Evolutionary conservation across 495 filamentous ascomycete species (phyloP), one percentile per base, ranked within the genome.

Genomic region (Hyaloscypha variabilis): DNA sequence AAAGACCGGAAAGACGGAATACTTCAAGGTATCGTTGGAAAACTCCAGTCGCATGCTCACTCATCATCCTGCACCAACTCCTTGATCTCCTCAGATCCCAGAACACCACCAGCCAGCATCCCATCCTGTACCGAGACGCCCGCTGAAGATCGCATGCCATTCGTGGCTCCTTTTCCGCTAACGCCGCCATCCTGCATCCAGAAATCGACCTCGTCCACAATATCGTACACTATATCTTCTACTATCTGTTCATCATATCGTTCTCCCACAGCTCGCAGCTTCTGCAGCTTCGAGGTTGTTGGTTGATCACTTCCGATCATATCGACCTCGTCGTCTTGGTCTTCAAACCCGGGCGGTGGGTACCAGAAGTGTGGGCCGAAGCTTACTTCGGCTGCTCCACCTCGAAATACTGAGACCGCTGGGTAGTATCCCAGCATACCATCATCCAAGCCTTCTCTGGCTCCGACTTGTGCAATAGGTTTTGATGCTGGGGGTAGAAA

Each of bases 381-480:
- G 71, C 97, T 97, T 60, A 93, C 86, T 77, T 97, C 90, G 30
- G 90, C 94, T 2, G 94, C 91, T 29, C 94, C 96, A 46, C 94
- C 94, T 25, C 90, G 87, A 73, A 97, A 98, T 36, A 94, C 92
- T 66, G 91, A 93, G 21, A 98, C 87, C 24, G 94, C 93, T 0
- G 96, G 96, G 73, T 94, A 97, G 73, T 99, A 99, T 0, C 96
- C 96, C 3, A 97, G 81, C 81, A 91, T 90, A 26, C 94, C 94
- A 71, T 99, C 96, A 71, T 99, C 96, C 34, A 95, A 86, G 4
- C 84, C 86, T 58, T 93, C 90, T 24, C 96, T 83, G 14, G 91
- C 91, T 11, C 91, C 91, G 2, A 88, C 78, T 55, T 92, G 89
- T 0, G 77, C 77, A n/a, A 88, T 80, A 19, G 92, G 91, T 52